phyloP scores from a whole-genome alignment of 169 alveolate genomes.

The Eimeria sp. region DNA sequence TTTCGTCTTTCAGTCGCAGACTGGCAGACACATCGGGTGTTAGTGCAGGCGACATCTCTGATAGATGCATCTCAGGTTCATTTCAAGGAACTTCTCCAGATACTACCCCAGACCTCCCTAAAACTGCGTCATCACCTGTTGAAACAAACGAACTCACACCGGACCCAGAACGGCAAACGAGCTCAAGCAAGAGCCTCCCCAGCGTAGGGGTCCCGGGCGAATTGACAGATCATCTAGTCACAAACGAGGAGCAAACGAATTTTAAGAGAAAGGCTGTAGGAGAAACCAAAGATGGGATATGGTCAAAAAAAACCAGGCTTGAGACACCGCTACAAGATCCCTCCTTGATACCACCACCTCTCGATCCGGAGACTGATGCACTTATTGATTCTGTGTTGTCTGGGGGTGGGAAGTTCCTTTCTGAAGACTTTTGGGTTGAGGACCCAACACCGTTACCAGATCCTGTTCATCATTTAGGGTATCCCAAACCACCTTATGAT shows the following conservation, averaged over 20 bases:
- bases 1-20: background rate
- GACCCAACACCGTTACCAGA: background rate
- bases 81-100: background rate
- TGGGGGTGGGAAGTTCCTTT: background rate
- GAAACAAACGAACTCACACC: background rate
- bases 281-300: background rate
- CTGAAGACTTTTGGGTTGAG: background rate
- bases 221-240: background rate
- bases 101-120: background rate
- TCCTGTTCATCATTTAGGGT: no score
- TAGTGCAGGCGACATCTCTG: background rate
- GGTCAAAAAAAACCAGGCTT: background rate
- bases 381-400: background rate
- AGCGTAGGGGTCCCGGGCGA: background rate
- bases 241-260: background rate
- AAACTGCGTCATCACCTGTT: background rate
- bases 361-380: background rate
- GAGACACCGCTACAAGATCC: background rate
- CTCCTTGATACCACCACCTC: background rate
- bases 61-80: background rate
- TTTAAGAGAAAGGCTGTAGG: background rate
- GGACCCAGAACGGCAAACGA: background rate
- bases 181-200: background rate
- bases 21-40: background rate
- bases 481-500: no score